Conservation (phyloP, 2,329 filamentous ascomycete genomes). For the Pseudogymnoascus sp. region DNA sequence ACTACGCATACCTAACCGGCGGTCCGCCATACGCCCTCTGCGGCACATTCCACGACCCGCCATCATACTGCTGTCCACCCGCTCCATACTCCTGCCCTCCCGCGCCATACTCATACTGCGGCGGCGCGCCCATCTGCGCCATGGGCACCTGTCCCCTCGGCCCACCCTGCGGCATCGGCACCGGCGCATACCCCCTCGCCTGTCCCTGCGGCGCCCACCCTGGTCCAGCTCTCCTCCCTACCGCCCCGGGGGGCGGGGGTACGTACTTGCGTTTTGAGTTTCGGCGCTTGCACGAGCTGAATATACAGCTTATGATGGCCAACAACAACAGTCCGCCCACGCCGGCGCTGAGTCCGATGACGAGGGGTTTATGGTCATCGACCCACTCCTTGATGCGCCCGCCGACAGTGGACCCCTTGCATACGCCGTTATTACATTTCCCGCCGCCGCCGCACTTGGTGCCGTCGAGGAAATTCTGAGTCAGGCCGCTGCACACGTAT, state of each 20-base stretch:
- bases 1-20: slow-evolving; percentile 1
- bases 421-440: slow-evolving; percentile 69
- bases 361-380: slow-evolving; percentile 65
- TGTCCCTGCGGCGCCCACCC: not conserved
- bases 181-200: not conserved
- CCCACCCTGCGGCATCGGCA: not conserved
- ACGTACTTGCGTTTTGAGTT: slow-evolving; percentile 10
- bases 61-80: not conserved
- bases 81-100: not conserved
- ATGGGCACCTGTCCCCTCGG: not conserved
- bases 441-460: slow-evolving; percentile 78
- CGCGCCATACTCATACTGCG: not conserved
- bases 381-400: slow-evolving; percentile 73
- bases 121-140: not conserved
- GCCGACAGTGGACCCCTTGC: slow-evolving; percentile 60
- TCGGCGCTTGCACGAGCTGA: slow-evolving; percentile 46
- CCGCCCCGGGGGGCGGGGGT: not conserved
- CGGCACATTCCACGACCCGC: not conserved
- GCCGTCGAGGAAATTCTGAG: slow-evolving; percentile 91
- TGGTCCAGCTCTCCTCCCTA: not conserved
- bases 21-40: not conserved
- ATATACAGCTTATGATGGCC: slow-evolving; percentile 59
- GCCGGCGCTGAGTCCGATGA: slow-evolving; percentile 69
- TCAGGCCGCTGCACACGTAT: slow-evolving; percentile 64
- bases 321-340: slow-evolving; percentile 68